Base-by-base conservation (phyloP, 306 rosid species). In the Dryas alaskensis region DNA sequence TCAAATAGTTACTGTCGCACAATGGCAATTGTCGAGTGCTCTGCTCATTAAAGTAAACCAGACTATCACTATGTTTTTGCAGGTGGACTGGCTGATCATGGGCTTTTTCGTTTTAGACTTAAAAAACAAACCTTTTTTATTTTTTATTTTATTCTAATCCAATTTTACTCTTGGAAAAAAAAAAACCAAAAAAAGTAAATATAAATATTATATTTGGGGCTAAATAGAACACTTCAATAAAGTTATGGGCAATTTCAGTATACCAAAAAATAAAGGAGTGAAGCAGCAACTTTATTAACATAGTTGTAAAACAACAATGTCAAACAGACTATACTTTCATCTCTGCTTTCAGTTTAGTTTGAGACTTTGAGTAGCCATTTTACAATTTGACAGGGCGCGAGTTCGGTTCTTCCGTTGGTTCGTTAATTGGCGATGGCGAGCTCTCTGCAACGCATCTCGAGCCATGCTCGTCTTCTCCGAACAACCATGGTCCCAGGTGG, bases 401-500 rank as follows among this genome's bases (percentile, higher is more conserved):
- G 69, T 2, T 46, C 25, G 37, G 14, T 4, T 70, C 59, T 62
- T 27, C 47, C 63, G 4, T 12, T 58, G 75, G 53, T 58, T 74
- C 67, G 67, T 67, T 67, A 31, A 70, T 78, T 65, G 75, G 76
- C 64, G 61, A 94, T 94, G 99, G 91, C 96, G 8, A 82, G 49
- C 86, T 69, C 81, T 37, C 78, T 92, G 73, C 96, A 78, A 63
- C 96, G 95, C 48, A 73, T 85, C 76, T 83, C 77, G 66, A 83
- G 81, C 77, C 90, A 81, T 8, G 82, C 86, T 51, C 76, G 84
- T 42, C 67, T 77, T 77, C 76, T 90, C 60, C 87, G 89, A 63
- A 69, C 89, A 74, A 69, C 85, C 14, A 3, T 88, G 64, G 74
- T 37, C 22, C 77, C 82, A 51, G 51, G 37, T 31, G 37, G 85